Base-by-base conservation (phyloP, 345 rosid species). In the Corchorus capsularis region DNA sequence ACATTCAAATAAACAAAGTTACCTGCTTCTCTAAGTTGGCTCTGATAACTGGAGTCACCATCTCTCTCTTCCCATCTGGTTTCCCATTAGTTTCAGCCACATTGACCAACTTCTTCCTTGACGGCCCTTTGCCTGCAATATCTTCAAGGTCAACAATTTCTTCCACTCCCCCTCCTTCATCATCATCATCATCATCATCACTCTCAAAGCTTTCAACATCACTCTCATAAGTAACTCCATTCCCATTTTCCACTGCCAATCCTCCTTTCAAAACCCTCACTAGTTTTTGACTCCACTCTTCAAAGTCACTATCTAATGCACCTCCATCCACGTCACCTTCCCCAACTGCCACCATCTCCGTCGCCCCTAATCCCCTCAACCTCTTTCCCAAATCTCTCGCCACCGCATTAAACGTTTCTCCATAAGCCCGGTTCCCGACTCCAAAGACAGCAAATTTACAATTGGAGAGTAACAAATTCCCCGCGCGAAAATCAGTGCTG, bases 11-110 rank as follows among this genome's bases (percentile, higher is more conserved):
- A 73, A 62, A 62, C 49, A 11, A 32, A 43, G 9, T 63, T 73
- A 87, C 99, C 97, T 93, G 99, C 83, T 96, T 93, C 86, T 89
- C 94, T 79, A 93, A 87, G 89, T 89, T 96, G 35, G 97, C 96
- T 78, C 99, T 89, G 66, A 96, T 89, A 49, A 93, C 95, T 3
- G 99, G 97, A 35, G 99, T 96, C 75, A 92, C 98, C 99, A 96
- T 96, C 45, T 89, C 94, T 70, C 80, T 93, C 77, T 88, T 82
- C 49, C 92, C 91, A 81, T 91, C 78, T 37, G 79, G 63, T 71
- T 84, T 85, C 64, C 92, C 94, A 83, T 87, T 89, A 76, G 73
- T 84, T 82, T 85, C 88, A 74, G 74, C 55, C 45, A 74, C 88
- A 46, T 80, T 74, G 22, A 72, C 81, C 1, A 82, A 34, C 67